phyloP scores from a whole-genome alignment of 345 rosid species.

The Hibiscus tridactylites region DNA sequence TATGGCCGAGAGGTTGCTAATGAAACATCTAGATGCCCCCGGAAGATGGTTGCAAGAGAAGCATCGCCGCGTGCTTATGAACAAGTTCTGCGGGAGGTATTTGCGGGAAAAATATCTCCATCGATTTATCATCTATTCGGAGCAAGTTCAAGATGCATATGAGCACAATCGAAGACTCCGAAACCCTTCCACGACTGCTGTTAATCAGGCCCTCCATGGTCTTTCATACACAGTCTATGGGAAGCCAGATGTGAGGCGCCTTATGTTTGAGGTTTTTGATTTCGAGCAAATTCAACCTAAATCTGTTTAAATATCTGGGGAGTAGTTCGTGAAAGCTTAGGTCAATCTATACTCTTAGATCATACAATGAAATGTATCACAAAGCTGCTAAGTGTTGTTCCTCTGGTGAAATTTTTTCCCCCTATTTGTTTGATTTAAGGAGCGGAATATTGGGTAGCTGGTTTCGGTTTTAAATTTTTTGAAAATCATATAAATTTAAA shows the following conservation, averaged over 20 bases:
- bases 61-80: slow-evolving; percentile 78
- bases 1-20: slow-evolving; percentile 82
- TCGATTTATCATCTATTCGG: slow-evolving; percentile 45
- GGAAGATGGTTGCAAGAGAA: slow-evolving; percentile 71
- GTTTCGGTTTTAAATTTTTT: too few species aligned
- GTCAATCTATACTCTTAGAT: background rate
- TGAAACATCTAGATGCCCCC: slow-evolving; percentile 94
- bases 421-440: too few species aligned
- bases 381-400: background rate
- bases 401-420: background rate
- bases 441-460: too few species aligned
- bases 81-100: slow-evolving; percentile 88
- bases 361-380: background rate
- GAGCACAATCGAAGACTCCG: slow-evolving; percentile 24
- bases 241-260: slow-evolving; percentile 80
- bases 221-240: slow-evolving; percentile 78
- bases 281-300: slow-evolving; percentile 92
- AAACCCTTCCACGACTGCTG: slow-evolving; percentile 77
- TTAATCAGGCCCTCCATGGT: slow-evolving; percentile 90
- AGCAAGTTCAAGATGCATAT: slow-evolving; percentile 57
- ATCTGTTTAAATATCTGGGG: slow-evolving; percentile 37
- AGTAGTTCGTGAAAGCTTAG: background rate
- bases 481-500: too few species aligned
- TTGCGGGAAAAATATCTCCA: slow-evolving; percentile 77
- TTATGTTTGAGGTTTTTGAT: slow-evolving; percentile 92